phyloP scores from a whole-genome alignment of 2,329 filamentous ascomycete genomes.

The Trichoderma atroviride region DNA sequence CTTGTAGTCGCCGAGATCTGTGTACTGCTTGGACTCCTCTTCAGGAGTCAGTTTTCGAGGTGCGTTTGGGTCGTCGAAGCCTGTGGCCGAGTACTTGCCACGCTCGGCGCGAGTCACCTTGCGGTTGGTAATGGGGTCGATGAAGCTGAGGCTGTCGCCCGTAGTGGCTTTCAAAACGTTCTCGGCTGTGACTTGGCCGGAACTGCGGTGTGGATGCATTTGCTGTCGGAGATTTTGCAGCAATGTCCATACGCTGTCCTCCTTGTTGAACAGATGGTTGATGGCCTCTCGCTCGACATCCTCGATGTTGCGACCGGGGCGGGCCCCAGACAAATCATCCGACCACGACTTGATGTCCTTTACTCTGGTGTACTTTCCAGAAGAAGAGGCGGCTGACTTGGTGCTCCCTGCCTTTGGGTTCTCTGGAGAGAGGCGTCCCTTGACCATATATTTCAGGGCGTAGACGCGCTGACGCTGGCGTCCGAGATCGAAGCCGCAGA shows the following conservation, averaged over 20 bases:
- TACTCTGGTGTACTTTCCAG: conserved; percentile 41
- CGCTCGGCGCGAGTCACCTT: conserved; percentile 42
- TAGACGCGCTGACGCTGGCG: conserved; percentile 48
- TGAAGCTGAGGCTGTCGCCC: conserved; percentile 35
- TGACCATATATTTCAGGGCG: conserved; percentile 52
- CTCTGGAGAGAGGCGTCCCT: conserved; percentile 52
- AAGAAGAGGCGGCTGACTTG: conserved; percentile 29
- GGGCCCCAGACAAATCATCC: conserved; percentile 43
- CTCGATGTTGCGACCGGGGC: conserved; percentile 47
- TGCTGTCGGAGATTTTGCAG: conserved; percentile 42
- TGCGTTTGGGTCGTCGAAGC: conserved; percentile 43
- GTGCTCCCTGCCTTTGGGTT: conserved; percentile 35
- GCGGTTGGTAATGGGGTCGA: conserved; percentile 64
- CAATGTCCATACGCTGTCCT: conserved; percentile 38
- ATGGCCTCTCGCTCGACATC: conserved; percentile 50
- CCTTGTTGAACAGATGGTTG: conserved; percentile 44
- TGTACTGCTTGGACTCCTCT: conserved; percentile 39
- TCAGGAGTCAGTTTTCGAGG: conserved; percentile 35
- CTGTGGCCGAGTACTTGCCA: conserved; percentile 41
- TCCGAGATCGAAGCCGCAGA: conserved; percentile 46
- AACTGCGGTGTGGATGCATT: conserved; percentile 32
- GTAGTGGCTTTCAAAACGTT: conserved; percentile 34
- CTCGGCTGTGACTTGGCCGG: conserved; percentile 31
- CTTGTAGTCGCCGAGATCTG: conserved; percentile 42
- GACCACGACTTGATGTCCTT: conserved; percentile 43